Conservation (phyloP, 164 flowering plant species). For the Macadamia tetraphylla region DNA sequence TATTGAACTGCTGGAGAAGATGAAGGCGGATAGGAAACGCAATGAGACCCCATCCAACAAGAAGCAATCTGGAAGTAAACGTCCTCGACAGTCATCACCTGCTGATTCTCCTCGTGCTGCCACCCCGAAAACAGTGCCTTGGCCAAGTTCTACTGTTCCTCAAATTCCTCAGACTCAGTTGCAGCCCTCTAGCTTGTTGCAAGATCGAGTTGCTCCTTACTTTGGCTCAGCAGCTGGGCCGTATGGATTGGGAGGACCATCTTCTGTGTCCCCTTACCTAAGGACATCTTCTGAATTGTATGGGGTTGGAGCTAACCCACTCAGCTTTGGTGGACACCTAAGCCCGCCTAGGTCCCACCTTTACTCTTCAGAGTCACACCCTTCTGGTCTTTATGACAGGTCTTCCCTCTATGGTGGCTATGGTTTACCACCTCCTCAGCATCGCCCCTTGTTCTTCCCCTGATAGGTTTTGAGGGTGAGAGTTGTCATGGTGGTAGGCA, state of each 20-base stretch:
- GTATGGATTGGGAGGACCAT: slow-evolving; percentile 19
- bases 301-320: slow-evolving; percentile 22
- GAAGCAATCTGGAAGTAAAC: slow-evolving; percentile 34
- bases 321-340: slow-evolving; percentile 25
- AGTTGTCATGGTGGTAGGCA: background rate
- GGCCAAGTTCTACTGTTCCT: slow-evolving; percentile 7
- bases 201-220: slow-evolving; percentile 21
- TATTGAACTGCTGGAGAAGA: slow-evolving; percentile 41
- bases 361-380: slow-evolving; percentile 24
- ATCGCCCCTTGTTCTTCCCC: slow-evolving; percentile 38
- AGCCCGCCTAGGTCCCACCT: slow-evolving; percentile 23
- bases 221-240: slow-evolving; percentile 22
- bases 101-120: slow-evolving; percentile 11
- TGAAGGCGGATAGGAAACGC: slow-evolving; percentile 39
- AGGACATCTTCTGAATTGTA: slow-evolving; percentile 27
- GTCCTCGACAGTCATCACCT: slow-evolving; percentile 1
- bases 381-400: slow-evolving; percentile 31
- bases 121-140: slow-evolving; percentile 4
- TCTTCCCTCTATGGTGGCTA: slow-evolving; percentile 28
- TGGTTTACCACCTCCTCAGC: slow-evolving; percentile 31
- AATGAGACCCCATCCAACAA: slow-evolving; percentile 12
- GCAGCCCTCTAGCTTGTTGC: slow-evolving; percentile 24
- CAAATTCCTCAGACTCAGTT: slow-evolving; percentile 18
- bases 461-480: background rate
- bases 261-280: slow-evolving; percentile 22